Conservation (phyloP, 345 rosid species). For the Boechera divaricarpa region DNA sequence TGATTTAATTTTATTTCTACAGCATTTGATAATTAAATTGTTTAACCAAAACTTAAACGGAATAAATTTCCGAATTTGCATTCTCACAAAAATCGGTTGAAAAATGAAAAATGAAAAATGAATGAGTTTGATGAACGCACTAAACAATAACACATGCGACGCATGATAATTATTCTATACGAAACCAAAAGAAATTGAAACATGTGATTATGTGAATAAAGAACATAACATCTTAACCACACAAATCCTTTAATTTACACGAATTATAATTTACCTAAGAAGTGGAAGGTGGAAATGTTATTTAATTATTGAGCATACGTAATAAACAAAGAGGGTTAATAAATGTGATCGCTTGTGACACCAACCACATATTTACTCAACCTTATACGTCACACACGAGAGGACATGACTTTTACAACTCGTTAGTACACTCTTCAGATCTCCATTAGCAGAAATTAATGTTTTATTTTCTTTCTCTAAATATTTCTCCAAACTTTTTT, state of each 20-base stretch:
- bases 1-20: not conserved
- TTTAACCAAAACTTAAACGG: not conserved
- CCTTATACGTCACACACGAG: conserved; percentile 38
- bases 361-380: conserved; percentile 39
- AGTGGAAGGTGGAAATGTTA: not conserved
- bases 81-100: not conserved
- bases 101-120: not conserved
- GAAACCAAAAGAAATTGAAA: conserved; percentile 19
- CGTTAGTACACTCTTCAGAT: conserved; percentile 30
- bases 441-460: conserved; percentile 23
- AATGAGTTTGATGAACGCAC: conserved; percentile 34
- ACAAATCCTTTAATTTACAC: conserved; percentile 11
- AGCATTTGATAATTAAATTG: not conserved
- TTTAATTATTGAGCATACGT: not conserved
- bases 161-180: conserved; percentile 18
- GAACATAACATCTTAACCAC: conserved; percentile 4
- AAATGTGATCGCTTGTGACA: conserved; percentile 43
- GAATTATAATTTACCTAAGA: conserved; percentile 6
- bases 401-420: conserved; percentile 38
- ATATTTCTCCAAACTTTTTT: not conserved
- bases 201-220: conserved; percentile 27
- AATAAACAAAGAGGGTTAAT: conserved; percentile 13
- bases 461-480: conserved; percentile 17
- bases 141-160: conserved; percentile 33
- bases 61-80: not conserved